Base-by-base conservation (phyloP, 2,329 filamentous ascomycete genomes). In the Torrubiellomyces zombiae region DNA sequence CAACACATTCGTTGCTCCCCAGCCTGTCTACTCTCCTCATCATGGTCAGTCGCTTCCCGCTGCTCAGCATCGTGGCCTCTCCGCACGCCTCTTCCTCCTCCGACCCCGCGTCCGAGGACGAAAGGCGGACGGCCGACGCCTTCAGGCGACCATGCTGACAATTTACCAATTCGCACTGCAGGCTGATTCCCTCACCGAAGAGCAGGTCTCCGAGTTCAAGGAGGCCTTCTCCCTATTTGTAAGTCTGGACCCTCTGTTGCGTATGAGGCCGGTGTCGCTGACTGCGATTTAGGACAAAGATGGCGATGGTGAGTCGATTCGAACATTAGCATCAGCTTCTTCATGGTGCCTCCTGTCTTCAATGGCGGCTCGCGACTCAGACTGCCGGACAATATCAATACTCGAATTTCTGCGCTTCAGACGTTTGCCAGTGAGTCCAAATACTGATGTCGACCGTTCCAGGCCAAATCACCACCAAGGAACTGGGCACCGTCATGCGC, bases 161-260 rank as follows among this genome's bases (percentile, higher is more conserved):
- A n/a, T 26, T 20, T 29, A 25, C 28, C 30, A 25, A 34, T 12
- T 16, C n/a, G 28, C 25, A 23, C 19, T 27, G 28, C 54, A 95
- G 86, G 86, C 86, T 56, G 89, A 98, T 56, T 86, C 86, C 57
- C 77, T 98, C 51, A 95, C 89, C 45, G 89, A 98, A 70, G 89
- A 98, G 66, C 89, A 98, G 72, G 89, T 98, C 55, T 95, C 89
- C 54, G 89, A 98, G 67, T 98, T 95, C 70, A 98, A 95, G 79
- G 89, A 98, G 67, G 89, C 89, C 28, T 98, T 98, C 65, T 98
- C 89, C 55, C 81, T 98, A 40, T 98, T 98, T 60, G 89, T 98
- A 76, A 76, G 89, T 59, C 14, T 22, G 21, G 12, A 26, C 17
- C 8, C 20, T 19, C 16, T 17, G 24, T 16, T 23, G 24, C 25